phyloP scores from a whole-genome alignment of 73 alveolate genomes.

The Stentor coeruleus region DNA sequence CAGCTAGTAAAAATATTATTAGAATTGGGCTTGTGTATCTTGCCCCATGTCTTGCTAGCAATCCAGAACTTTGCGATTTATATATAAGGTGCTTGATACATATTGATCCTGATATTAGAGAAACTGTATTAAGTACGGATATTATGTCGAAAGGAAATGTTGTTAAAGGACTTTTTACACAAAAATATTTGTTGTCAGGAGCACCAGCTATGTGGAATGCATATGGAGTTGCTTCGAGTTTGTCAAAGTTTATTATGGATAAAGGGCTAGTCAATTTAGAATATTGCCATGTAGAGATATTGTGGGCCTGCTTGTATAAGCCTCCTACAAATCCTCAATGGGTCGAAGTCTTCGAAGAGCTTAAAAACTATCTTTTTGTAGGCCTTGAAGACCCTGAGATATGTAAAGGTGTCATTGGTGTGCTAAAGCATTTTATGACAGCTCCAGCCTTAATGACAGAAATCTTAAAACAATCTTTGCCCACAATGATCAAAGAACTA shows the following conservation, averaged over 20 bases:
- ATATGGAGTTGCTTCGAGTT: constrained; percentile 44
- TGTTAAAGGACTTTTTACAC: constrained; percentile 8
- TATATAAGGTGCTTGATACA: constrained; percentile 44
- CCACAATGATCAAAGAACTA: constrained; percentile 46
- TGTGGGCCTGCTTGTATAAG: constrained; percentile 49
- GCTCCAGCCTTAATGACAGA: constrained; percentile 34
- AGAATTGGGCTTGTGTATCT: constrained; percentile 61
- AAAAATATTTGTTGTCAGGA: constrained; percentile 40
- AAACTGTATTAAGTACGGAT: constrained; percentile 41
- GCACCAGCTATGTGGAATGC: constrained; percentile 67
- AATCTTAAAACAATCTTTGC: constrained; percentile 40
- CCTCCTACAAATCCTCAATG: constrained; percentile 53
- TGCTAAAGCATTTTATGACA: constrained; percentile 55
- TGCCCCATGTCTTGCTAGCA: constrained; percentile 50
- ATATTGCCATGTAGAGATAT: constrained; percentile 58
- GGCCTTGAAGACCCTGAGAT: constrained; percentile 53
- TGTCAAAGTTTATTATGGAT: constrained; percentile 36
- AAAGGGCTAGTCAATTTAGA: constrained; percentile 43
- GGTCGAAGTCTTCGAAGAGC: constrained; percentile 45
- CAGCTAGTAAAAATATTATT: constrained; percentile 40
- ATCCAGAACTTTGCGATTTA: constrained; percentile 51
- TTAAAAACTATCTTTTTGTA: constrained; percentile 55
- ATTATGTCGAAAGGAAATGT: constrained; percentile 40
- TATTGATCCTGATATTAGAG: constrained; percentile 45
- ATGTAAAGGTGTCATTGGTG: constrained; percentile 39